These are phyloP conservation scores for Trichophyton schoenleinii DNA, from an alignment of 2,329 filamentous ascomycete species.

Conservation along the genomic window DNA sequence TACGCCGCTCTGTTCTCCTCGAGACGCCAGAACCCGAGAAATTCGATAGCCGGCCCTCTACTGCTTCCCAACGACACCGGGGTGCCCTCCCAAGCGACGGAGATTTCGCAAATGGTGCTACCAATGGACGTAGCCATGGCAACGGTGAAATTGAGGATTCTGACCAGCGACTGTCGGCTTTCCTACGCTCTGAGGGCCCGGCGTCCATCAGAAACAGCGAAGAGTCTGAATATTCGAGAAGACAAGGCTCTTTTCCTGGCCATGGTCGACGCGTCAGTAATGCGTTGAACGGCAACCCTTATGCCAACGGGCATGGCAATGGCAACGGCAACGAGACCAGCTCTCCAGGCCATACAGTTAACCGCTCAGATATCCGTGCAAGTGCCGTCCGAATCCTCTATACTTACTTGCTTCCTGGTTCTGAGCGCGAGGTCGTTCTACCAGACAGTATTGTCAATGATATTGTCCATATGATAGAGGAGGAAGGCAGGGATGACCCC, in stretches of 20 bases:
- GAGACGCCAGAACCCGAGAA: conserved; percentile 85
- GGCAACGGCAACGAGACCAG: conserved; percentile 53
- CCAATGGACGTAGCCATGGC: conserved; percentile 20
- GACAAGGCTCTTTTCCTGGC: conserved; percentile 32
- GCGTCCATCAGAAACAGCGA: conserved; percentile 40
- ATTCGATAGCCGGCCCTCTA: conserved; percentile 52
- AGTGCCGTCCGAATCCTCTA: conserved; percentile 99
- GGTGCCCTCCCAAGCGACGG: neutral
- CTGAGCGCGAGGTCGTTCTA: conserved; percentile 89
- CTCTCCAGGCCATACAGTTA: conserved; percentile 71
- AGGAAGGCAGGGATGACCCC: conserved; percentile 82
- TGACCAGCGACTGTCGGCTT: conserved; percentile 84
- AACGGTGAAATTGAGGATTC: conserved; percentile 60
- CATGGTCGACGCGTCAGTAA: conserved; percentile 44
- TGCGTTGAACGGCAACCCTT: conserved; percentile 49
- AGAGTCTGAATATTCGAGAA: conserved; percentile 34
- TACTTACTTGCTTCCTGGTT: conserved; percentile 86
- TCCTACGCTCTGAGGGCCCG: conserved; percentile 53
- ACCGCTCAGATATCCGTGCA: conserved; percentile 78
- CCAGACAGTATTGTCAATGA: conserved; percentile 76
- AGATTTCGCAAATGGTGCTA: conserved; percentile 31
- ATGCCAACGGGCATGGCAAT: conserved; percentile 27
- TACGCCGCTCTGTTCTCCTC: conserved; percentile 82
- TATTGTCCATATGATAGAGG: conserved; percentile 79
- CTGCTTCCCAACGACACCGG: conserved; percentile 5